Evolutionary conservation across 2,329 filamentous ascomycete species (phyloP), one percentile per base, ranked within the genome.

Genomic region (Coniochaeta sp.): DNA sequence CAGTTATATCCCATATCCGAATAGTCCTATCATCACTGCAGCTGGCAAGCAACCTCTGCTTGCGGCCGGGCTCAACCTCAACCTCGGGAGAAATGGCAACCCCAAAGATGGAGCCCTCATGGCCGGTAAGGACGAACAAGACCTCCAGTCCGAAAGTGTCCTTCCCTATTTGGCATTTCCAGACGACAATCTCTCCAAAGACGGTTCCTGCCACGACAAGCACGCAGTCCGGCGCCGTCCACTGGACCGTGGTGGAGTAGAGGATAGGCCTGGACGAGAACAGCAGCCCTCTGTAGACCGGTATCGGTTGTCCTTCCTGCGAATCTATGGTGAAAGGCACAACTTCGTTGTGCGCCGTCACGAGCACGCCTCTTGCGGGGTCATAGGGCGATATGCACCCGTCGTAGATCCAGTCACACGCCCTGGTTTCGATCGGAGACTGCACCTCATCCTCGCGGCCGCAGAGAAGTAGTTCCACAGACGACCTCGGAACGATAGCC

Each of bases 1-100:
- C 80, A 0, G 87, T 86, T 8, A 97, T 84, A 69, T 96, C 86
- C 93, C 95, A 98, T 1, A 98, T 75, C 16, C 90, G 82, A 24
- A 99, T 85, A 0, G 92, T 96, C 58, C 95, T 83, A 73, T 99
- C 95, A 70, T 99, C 95, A 69, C 93, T 98, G 71, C 95, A 99
- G 67, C 90, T 97, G 16, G 89, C 90, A 36, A 99, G 79, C n/a
- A 96, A 72, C 58, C 89, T 80, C 28, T 77, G 76, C 22, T 70
- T 70, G 7, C 68, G 70, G 0, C 75, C 76, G 16, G 75, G 71
- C 1, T 71, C 63, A 24, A 74, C 65, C 7, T 64, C 62, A 22
- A 88, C 72, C 65, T 76, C 69, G 1, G 81, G 76, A 0, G 91
- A 96, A 38, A 98, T 89, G 34, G 86, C 81, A 2, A 99, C 89